phyloP scores from a whole-genome alignment of 495 filamentous ascomycete genomes.

The Recurvomyces mirabilis region DNA sequence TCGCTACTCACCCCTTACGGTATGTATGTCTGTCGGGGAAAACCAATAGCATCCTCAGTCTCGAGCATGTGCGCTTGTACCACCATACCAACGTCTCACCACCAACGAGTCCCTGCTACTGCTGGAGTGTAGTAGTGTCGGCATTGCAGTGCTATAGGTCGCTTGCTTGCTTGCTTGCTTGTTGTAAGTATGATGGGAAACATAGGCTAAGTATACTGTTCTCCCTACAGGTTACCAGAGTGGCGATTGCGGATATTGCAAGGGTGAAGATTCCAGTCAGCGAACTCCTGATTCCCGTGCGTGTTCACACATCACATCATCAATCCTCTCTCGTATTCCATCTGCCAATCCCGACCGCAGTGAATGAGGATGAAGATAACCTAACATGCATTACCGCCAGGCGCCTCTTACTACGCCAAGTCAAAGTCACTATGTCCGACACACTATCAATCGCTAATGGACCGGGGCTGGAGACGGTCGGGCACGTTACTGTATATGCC shows the following conservation, averaged over 20 bases:
- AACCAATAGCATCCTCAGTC: not conserved
- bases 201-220: constrained; percentile 11
- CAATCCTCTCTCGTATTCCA: constrained; percentile 1
- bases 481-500: constrained; percentile 86
- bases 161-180: too few species aligned
- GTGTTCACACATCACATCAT: constrained; percentile 12
- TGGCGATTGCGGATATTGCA: constrained; percentile 34
- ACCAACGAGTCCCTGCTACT: too few species aligned
- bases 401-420: constrained; percentile 70
- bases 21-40: constrained; percentile 11
- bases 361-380: too few species aligned
- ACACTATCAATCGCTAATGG: constrained; percentile 71
- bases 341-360: too few species aligned
- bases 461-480: constrained; percentile 84
- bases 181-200: too few species aligned
- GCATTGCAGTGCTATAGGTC: not conserved
- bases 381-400: constrained; percentile 42
- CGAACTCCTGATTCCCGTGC: constrained; percentile 32
- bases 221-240: constrained; percentile 27
- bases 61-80: not conserved
- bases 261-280: constrained; percentile 27
- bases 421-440: constrained; percentile 53
- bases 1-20: constrained; percentile 18
- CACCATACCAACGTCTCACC: too few species aligned
- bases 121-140: not conserved